These are phyloP conservation scores for Pythium monospermum DNA, from an alignment of 352 stramenopile genomes.

Conservation along the genomic window DNA sequence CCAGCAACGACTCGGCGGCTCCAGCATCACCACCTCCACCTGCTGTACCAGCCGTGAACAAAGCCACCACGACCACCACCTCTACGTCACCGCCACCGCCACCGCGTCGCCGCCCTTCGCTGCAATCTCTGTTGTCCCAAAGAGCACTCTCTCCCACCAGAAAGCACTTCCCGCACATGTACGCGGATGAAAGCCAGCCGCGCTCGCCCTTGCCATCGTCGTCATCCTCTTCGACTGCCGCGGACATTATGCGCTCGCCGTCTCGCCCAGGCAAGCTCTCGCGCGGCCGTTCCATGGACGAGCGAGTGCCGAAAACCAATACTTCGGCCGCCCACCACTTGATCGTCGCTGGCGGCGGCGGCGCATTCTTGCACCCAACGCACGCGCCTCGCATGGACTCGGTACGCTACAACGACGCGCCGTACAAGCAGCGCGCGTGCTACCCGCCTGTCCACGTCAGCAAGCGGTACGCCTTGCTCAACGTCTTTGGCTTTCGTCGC, in stretches of 20 bases:
- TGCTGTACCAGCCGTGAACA: too few relatives aligned
- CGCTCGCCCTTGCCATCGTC: not conserved
- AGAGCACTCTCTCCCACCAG: slow-evolving; percentile 30
- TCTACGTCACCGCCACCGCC: not conserved
- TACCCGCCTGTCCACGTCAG: slow-evolving; percentile 83
- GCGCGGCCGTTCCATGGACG: not conserved
- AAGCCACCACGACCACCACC: not conserved
- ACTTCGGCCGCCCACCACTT: slow-evolving; percentile 45
- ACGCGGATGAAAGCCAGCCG: slow-evolving; percentile 21
- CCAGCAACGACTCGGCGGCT: too few relatives aligned
- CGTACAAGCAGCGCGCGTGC: slow-evolving; percentile 73
- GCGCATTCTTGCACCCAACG: slow-evolving; percentile 88
- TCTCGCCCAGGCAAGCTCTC: not conserved
- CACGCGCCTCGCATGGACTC: slow-evolving; percentile 59
- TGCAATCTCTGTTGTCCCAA: slow-evolving; percentile 16
- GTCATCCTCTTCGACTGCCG: not conserved
- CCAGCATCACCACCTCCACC: not conserved
- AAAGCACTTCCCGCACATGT: slow-evolving; percentile 83
- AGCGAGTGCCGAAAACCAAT: slow-evolving; percentile 1
- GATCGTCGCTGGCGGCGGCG: slow-evolving; percentile 88
- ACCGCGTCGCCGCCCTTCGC: slow-evolving; percentile 22
- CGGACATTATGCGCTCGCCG: not conserved
- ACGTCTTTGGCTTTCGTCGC: slow-evolving; percentile 87
- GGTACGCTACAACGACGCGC: slow-evolving; percentile 54
- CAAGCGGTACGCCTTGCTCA: slow-evolving; percentile 78